Evolutionary conservation across 129 eudicot genomes (phyloP).

Genomic region (Centella asiatica): DNA sequence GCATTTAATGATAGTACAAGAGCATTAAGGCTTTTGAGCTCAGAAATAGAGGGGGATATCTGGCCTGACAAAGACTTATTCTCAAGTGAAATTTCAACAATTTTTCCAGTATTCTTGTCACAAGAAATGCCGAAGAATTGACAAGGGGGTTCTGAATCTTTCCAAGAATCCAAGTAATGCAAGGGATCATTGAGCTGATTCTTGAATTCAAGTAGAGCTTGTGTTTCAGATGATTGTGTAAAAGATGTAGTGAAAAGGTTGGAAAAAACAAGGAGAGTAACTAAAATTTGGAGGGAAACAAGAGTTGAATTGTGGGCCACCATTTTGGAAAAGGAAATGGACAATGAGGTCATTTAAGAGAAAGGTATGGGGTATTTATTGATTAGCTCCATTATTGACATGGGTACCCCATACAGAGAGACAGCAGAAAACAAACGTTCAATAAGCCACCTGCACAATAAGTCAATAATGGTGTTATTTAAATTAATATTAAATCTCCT

Average conservation of each 20-base stretch:
- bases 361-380: conserved; percentile 18
- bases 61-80: conserved; percentile 54
- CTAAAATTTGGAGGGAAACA: conserved; percentile 22
- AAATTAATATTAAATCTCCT: conserved; percentile 6
- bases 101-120: conserved; percentile 48
- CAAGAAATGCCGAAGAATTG: conserved; percentile 55
- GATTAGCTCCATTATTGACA: conserved; percentile 40
- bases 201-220: conserved; percentile 72
- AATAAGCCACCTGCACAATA: conserved; percentile 23
- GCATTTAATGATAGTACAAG: conserved; percentile 46
- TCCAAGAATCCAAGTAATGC: conserved; percentile 62
- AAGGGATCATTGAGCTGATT: conserved; percentile 56
- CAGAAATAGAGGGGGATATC: conserved; percentile 48
- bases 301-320: conserved; percentile 26
- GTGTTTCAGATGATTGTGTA: conserved; percentile 29
- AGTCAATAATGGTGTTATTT: conserved; percentile 10
- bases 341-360: conserved; percentile 25
- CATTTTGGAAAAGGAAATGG: conserved; percentile 30
- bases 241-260: conserved; percentile 18
- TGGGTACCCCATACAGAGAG: conserved; percentile 19
- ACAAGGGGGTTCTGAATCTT: conserved; percentile 52
- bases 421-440: conserved; percentile 26
- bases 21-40: conserved; percentile 42
- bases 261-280: conserved; percentile 21
- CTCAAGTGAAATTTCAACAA: conserved; percentile 50